Evolutionary conservation across 2,329 filamentous ascomycete genomes (phyloP), one percentile per base, ranked within the genome.

Genomic region (Xylaria sp.): DNA sequence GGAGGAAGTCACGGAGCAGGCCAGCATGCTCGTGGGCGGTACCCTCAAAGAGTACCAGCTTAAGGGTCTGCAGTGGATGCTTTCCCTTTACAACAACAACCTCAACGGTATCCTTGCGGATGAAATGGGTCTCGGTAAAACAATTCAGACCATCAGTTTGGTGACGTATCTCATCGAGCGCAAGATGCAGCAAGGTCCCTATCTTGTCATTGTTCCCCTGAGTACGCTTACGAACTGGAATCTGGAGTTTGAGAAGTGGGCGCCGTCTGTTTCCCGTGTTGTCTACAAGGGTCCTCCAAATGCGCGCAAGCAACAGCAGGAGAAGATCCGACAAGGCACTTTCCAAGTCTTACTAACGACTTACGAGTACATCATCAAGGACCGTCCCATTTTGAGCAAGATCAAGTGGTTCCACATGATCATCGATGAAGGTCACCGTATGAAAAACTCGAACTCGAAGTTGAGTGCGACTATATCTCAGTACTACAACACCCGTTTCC

Each of bases 321-420:
- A 96, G 66, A 91, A 92, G 74, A 96, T 99, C 68, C 91, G 94
- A 54, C 93, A 91, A 76, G 92, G 93, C 52, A 86, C 90, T 59
- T 99, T 99, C 83, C 94, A 99, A 74, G 94, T 99, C 53, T 79
- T 99, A 9, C 83, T 99, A 60, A 99, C 94, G 1, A 99, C 94
- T 0, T 99, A 99, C 77, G 94, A 99, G 75, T 99, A 97, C 78
- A 95, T 99, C 76, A 99, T 99, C 83, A 99, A 97, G 78, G 94
- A 99, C 71, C 87, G 94, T 42, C 93, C 93, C 0, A 82, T 99
- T 67, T 79, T 99, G 10, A 95, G 91, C 80, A 97, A 97, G 81
- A 93, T 99, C 77, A 97, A 97, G 77, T 99, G 94, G 94, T 89
- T 97, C 69, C 94, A 99, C 78, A 97, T 99, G 94, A 97, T 99